These are phyloP conservation scores for Penicillium simplicissimum DNA, from an alignment of 495 filamentous ascomycete genomes.

Conservation along the genomic window DNA sequence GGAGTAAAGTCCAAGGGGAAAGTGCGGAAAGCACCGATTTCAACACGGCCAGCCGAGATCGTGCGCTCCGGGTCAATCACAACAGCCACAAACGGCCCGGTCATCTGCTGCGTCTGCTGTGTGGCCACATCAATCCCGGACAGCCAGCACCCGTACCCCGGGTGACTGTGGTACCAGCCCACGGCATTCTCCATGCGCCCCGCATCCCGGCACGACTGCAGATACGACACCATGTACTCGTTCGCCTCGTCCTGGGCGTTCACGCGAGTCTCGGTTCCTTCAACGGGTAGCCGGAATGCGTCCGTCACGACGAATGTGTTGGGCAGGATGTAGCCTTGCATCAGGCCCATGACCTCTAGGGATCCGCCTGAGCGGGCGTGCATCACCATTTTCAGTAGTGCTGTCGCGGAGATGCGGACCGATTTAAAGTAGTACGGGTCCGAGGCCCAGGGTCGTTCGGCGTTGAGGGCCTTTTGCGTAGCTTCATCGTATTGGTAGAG, in stretches of 20 bases:
- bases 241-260: constrained; percentile 94
- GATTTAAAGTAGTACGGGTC: constrained; percentile 89
- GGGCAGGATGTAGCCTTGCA: constrained; percentile 87
- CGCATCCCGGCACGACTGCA: constrained; percentile 68
- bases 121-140: constrained; percentile 94
- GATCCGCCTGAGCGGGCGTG: constrained; percentile 91
- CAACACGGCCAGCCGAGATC: constrained; percentile 90
- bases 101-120: constrained; percentile 80
- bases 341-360: constrained; percentile 96
- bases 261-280: constrained; percentile 96
- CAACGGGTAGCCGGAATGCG: constrained; percentile 90
- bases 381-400: constrained; percentile 99
- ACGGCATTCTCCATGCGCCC: constrained; percentile 87
- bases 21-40: constrained; percentile 96
- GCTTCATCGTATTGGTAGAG: constrained; percentile 79
- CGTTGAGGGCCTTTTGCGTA: constrained; percentile 58
- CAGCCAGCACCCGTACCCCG: constrained; percentile 98
- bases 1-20: constrained; percentile 75
- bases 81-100: constrained; percentile 91
- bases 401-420: constrained; percentile 89
- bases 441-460: constrained; percentile 74
- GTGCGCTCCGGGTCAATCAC: constrained; percentile 98
- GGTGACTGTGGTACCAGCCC: constrained; percentile 98
- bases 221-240: constrained; percentile 92
- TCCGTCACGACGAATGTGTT: constrained; percentile 92